A percentile compares a stretch with the other conserved stretches of the same genome.
Conservation (phyloP, 2,329 filamentous ascomycete genomes). For the Pyrenochaeta sp. region DNA sequence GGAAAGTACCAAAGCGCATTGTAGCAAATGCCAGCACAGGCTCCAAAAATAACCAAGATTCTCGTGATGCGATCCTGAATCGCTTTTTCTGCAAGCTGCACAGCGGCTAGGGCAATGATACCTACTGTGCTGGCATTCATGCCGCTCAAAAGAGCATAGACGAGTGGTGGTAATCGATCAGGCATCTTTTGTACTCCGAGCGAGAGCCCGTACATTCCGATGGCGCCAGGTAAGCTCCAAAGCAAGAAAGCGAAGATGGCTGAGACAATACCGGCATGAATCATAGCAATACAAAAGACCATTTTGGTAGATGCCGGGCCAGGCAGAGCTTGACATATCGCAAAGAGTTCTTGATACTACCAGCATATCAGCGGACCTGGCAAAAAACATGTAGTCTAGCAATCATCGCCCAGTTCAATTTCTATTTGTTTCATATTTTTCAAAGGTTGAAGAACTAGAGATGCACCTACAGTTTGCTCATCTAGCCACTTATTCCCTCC, state of each 20-base stretch:
- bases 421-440: background rate
- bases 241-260: conserved; percentile 69
- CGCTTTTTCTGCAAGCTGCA: conserved; percentile 72
- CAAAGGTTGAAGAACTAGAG: background rate
- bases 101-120: conserved; percentile 74
- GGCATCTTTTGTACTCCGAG: conserved; percentile 70
- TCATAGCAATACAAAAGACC: conserved; percentile 71
- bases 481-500: conserved; percentile 70
- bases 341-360: conserved; percentile 77
- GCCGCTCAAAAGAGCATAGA: conserved; percentile 75
- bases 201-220: conserved; percentile 74
- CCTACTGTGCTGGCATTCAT: conserved; percentile 77
- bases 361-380: background rate
- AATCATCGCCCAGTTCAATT: background rate
- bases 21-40: conserved; percentile 72
- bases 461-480: conserved; percentile 66
- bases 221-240: conserved; percentile 75
- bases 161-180: conserved; percentile 66
- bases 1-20: conserved; percentile 81
- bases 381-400: too few species aligned
- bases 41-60: conserved; percentile 70
- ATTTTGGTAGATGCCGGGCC: conserved; percentile 77
- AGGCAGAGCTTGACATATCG: conserved; percentile 71
- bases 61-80: conserved; percentile 71
- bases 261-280: conserved; percentile 67